A percentile compares a stretch with the other conserved stretches of the same genome.
Evolutionary conservation across 805 yeast species (phyloP).

Genomic region (Yarrowia hollandica): DNA sequence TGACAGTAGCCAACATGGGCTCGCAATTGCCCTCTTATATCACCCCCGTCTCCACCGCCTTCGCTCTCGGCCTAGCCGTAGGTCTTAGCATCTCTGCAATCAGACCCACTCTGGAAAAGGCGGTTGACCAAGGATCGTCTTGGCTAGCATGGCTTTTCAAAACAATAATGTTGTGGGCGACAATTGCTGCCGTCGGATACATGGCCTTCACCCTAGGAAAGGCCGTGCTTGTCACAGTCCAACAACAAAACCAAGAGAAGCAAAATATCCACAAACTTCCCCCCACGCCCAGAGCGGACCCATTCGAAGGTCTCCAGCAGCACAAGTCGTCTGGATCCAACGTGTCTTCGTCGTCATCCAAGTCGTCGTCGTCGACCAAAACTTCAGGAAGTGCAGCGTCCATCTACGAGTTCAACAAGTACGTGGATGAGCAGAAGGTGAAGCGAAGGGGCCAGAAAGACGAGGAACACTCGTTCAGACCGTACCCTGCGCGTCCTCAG

Average conservation of each 20-base stretch:
- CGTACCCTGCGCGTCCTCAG: conserved; percentile 23
- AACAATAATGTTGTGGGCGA: not conserved
- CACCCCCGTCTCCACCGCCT: not conserved
- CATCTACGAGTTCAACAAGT: conserved; percentile 25
- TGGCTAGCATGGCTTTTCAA: conserved; percentile 18
- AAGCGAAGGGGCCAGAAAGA: conserved; percentile 12
- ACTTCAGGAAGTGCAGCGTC: conserved; percentile 15
- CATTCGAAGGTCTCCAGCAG: conserved; percentile 6
- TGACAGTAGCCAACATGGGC: not conserved
- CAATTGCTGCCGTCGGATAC: not conserved
- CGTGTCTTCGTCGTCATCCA: not conserved
- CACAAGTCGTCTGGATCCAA: not conserved
- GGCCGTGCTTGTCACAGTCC: not conserved
- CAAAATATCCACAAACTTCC: not conserved
- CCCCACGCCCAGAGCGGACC: conserved; percentile 1
- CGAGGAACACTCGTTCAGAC: conserved; percentile 22
- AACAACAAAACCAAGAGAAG: not conserved
- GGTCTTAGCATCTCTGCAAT: conserved; percentile 7
- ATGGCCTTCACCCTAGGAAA: conserved; percentile 8
- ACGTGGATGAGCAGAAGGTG: conserved; percentile 4
- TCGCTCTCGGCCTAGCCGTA: not conserved
- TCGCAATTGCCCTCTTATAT: not conserved
- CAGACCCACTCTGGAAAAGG: conserved; percentile 8
- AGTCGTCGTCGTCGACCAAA: not conserved
- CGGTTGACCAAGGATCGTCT: conserved; percentile 7